Percentiles rank a stretch among this genome's conserved stretches.
These are phyloP conservation scores for Exophiala mesophila DNA, from an alignment of 2,329 filamentous ascomycete genomes.

Conservation along the genomic window DNA sequence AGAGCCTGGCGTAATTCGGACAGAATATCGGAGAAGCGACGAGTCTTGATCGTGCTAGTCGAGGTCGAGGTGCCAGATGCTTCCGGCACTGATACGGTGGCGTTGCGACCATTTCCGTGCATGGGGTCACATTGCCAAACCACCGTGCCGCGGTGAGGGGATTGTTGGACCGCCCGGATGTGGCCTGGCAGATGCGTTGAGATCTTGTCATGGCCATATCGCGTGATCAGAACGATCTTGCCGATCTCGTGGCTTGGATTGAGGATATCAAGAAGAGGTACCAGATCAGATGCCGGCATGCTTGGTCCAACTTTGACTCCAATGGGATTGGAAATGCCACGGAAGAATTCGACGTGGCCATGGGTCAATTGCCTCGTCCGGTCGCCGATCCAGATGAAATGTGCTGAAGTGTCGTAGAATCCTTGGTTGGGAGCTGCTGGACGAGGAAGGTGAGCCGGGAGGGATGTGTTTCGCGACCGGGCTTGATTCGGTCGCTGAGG, in stretches of 20 bases:
- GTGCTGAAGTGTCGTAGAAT: conserved; percentile 90
- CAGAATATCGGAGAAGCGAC: conserved; percentile 85
- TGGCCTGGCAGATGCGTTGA: conserved; percentile 70
- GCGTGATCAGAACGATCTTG: conserved; percentile 93
- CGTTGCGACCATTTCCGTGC: conserved; percentile 70
- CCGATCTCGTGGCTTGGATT: conserved; percentile 79
- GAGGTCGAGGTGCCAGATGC: conserved; percentile 44
- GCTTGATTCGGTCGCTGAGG: conserved; percentile 15
- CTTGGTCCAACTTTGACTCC: conserved; percentile 93
- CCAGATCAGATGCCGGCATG: conserved; percentile 70
- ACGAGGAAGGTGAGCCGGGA: conserved; percentile 27
- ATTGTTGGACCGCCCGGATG: conserved; percentile 81
- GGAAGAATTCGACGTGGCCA: conserved; percentile 95
- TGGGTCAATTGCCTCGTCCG: conserved; percentile 89
- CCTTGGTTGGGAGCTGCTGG: conserved; percentile 44
- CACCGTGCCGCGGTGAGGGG: conserved; percentile 58
- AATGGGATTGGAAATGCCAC: conserved; percentile 91
- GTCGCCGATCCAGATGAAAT: conserved; percentile 98
- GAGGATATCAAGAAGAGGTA: conserved; percentile 73
- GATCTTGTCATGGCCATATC: conserved; percentile 80
- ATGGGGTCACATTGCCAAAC: conserved; percentile 99
- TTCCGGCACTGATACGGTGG: conserved; percentile 38
- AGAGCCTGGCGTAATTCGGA: conserved; percentile 79
- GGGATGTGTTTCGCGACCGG: conserved; percentile 24
- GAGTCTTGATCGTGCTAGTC: conserved; percentile 79